Base-by-base conservation (phyloP, 163 green algal genomes). In the Volvox carteri region DNA sequence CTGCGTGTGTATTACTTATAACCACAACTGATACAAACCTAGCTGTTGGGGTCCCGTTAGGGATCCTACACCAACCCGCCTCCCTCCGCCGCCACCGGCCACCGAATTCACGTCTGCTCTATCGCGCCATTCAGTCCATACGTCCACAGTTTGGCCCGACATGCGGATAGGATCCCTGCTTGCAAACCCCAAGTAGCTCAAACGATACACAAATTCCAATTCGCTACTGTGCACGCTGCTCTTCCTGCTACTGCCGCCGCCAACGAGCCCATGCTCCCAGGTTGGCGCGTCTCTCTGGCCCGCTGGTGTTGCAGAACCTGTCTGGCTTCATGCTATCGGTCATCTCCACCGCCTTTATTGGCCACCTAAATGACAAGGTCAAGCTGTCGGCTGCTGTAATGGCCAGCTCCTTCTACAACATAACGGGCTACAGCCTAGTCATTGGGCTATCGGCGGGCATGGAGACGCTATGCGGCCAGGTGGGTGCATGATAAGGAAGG, bases 391-490 rank as follows among this genome's bases (percentile, higher is more conserved):
- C 90, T 14, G 86, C 92, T 2, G 90, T 94, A 12, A 78, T 95
- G 41, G 88, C 90, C 23, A 78, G 58, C 44, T 79, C 41, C 12
- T 54, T 95, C 73, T 95, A 90, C 87, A 95, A 94, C 68, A 89
- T 94, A 12, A 93, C 91, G 7, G 93, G 93, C n/a, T 84, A 86
- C 33, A 91, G 84, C 44, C 28, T 95, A 0, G 60, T 94, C 8
- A 73, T 92, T 0, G 93, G 93, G 21, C 80, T 95, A 23, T 83
- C 84, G 11, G 76, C 90, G 46, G 93, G 92, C 50, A 92, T 94
- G 89, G 93, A 95, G 68, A 94, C 93, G 8, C 79, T 95, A 70
- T 72, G 60, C 60, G 60, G 60, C 41, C 58, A 60, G 76, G 72
- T 84, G 18, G 4, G 18, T 23, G 52, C n/a, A 37, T n/a, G 18